Evolutionary conservation across 768 basidiomycete genomes (phyloP).

Genomic region (Cytidiella melzeri): DNA sequence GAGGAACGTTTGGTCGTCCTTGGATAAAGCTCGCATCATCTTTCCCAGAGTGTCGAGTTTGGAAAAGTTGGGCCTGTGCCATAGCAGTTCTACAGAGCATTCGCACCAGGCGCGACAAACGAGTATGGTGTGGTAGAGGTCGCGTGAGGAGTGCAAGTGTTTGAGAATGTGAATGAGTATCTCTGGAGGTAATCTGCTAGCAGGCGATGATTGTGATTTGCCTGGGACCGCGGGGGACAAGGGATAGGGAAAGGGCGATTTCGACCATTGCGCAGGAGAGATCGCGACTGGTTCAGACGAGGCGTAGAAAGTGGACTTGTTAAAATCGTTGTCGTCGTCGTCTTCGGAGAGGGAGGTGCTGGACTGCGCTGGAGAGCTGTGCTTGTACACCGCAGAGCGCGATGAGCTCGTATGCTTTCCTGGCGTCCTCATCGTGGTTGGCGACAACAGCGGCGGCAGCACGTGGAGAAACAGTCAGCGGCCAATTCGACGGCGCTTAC

Average conservation of each 20-base stretch:
- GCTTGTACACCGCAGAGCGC: slow-evolving; percentile 24
- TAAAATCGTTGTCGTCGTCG: slow-evolving; percentile 55
- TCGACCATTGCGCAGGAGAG: slow-evolving; percentile 54
- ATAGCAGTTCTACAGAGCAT: slow-evolving; percentile 90
- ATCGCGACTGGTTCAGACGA: slow-evolving; percentile 25
- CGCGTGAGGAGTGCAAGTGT: slow-evolving; percentile 65
- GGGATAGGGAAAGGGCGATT: slow-evolving; percentile 17
- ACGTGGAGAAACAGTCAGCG: slow-evolving; percentile 13
- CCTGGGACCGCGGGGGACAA: slow-evolving; percentile 13
- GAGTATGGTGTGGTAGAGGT: slow-evolving; percentile 69
- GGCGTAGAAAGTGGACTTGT: slow-evolving; percentile 38
- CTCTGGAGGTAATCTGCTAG: slow-evolving; percentile 77
- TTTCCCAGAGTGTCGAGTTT: slow-evolving; percentile 65
- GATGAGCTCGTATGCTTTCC: slow-evolving; percentile 22
- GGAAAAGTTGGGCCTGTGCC: slow-evolving; percentile 83
- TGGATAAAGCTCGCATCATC: slow-evolving; percentile 67
- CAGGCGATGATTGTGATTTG: slow-evolving; percentile 38
- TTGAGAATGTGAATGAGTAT: slow-evolving; percentile 90
- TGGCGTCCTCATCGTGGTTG: slow-evolving; percentile 11
- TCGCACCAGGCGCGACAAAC: slow-evolving; percentile 94
- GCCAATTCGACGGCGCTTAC: slow-evolving; percentile 13
- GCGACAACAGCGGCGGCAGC: slow-evolving; percentile 14
- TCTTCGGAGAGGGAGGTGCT: slow-evolving; percentile 76
- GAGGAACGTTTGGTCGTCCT: slow-evolving; percentile 69
- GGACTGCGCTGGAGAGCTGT: slow-evolving; percentile 52